Evolutionary conservation across 352 stramenopile species (phyloP), one percentile per base, ranked within the genome.

Genomic region (Phytophthora litchii): DNA sequence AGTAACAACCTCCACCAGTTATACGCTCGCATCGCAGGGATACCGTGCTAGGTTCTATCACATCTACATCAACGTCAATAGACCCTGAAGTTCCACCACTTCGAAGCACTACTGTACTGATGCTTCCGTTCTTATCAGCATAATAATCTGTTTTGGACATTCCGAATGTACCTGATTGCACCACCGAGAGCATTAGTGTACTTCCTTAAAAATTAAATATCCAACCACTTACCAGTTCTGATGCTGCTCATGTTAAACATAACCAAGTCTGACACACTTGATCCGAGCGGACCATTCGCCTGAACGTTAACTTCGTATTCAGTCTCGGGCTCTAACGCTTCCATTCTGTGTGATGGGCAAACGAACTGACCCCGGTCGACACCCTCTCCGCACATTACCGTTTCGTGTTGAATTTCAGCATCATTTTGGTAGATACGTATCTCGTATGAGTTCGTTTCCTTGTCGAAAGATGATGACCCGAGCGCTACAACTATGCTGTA

Each of bases 401-500:
- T 52, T 12, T 51, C 9, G 13, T 19, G 11, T 13, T 58, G 48
- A 9, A 67, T 25, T 0, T 50, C 4, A 12, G 12, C 12, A n/a
- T 20, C 42, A 19, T 54, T 4, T 21, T 49, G 35, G 19, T 34
- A 55, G 23, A 62, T 48, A 25, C 25, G 40, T 14, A 89, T 16
- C 0, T 72, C 57, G 25, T 76, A 84, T 10, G 48, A 65, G 3
- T 46, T 4, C 42, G 82, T 83, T 51, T 88, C 80, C 3, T 54
- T 48, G 48, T 87, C 72, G 10, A 46, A 41, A n/a, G 50, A 23
- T 13, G 48, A 8, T 14, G 12, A 32, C 7, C 31, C 37, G 0
- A 81, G 59, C 4, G 21, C 16, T 21, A 90, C 27, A 0, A 67
- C 14, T 6, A 76, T 49, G 14, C 78, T 87, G 25, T 76, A 83